Evolutionary conservation across 352 stramenopile genomes (phyloP).

Genomic region (Globisporangium acanthophoron): DNA sequence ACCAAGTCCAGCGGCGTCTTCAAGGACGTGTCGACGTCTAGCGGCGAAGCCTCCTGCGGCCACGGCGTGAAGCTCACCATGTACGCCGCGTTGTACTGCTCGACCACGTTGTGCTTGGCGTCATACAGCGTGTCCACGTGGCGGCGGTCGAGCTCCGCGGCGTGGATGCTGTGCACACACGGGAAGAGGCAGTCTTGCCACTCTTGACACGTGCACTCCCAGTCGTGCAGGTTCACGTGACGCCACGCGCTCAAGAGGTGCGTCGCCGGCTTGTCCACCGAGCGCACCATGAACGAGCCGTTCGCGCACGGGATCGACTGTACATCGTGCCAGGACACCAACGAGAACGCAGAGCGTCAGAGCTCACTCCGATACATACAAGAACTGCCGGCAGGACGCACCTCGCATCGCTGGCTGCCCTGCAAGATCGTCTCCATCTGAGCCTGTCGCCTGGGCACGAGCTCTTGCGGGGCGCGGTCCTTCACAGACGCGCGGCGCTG

Average conservation of each 20-base stretch:
- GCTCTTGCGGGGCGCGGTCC: constrained; percentile 42
- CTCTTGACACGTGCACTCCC: constrained; percentile 76
- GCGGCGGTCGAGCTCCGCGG: constrained; percentile 59
- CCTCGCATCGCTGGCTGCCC: constrained; percentile 72
- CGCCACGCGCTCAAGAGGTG: constrained; percentile 68
- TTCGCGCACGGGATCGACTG: constrained; percentile 79
- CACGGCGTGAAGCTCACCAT: constrained; percentile 50
- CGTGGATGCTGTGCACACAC: constrained; percentile 72
- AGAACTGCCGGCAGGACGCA: constrained; percentile 16
- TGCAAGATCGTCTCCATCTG: constrained; percentile 69
- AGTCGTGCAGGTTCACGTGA: constrained; percentile 68
- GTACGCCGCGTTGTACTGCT: constrained; percentile 60
- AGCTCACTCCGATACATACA: background rate
- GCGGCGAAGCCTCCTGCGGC: constrained; percentile 45
- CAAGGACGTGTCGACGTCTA: constrained; percentile 33
- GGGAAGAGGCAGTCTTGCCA: constrained; percentile 78
- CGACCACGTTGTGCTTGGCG: constrained; percentile 59
- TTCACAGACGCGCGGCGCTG: constrained; percentile 51
- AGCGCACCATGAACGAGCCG: constrained; percentile 74
- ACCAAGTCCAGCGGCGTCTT: constrained; percentile 66
- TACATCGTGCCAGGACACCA: constrained; percentile 1
- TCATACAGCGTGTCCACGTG: constrained; percentile 74
- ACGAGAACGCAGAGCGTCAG: background rate
- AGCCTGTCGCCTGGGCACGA: constrained; percentile 53
- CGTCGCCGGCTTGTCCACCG: constrained; percentile 43